Evolutionary conservation across 441 rosid genomes (phyloP), one percentile per base, ranked within the genome.

Genomic region (Eutrema salsugineum): DNA sequence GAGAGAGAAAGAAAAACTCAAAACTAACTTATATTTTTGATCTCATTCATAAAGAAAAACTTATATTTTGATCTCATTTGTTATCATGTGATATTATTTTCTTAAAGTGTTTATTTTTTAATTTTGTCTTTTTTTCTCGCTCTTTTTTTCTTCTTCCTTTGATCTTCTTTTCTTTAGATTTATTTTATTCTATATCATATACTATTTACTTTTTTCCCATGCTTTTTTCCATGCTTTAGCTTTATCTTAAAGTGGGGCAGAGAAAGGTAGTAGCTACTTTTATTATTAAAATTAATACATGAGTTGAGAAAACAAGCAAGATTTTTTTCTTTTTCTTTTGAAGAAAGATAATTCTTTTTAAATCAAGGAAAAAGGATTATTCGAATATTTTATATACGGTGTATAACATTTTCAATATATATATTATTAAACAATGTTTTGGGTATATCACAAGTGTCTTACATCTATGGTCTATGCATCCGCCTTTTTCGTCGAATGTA

Each of bases 201-300:
- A n/a, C n/a, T n/a, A 78, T 82, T 73, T 81, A 68, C 81, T 73
- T 84, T 74, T 81, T 77, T 22, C 77, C 83, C 78, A 75, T 81
- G 87, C 86, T 83, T 80, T 60, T 68, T 49, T 71, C 80, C 61
- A 66, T 80, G 90, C 96, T 86, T 91, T 93, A 88, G 85, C 98
- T 93, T 93, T 93, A 78, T 85, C 86, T 84, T 86, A 91, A 87
- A 93, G 97, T 87, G 84, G 92, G 84, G 78, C 86, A 80, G 79
- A 82, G 80, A 89, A 86, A 89, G 89, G 87, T 78, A 59, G 79
- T 73, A 72, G 84, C 89, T 79, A 82, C 87, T 88, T 83, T 81
- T 73, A 62, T 71, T 68, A 68, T 72, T 78, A 51, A 58, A 63
- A 65, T 71, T 20, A 71, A 66, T 57, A 70, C 61, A 59, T 59